Conservation (phyloP, 2,329 filamentous ascomycete species). For the Zasmidium citrigriseum region DNA sequence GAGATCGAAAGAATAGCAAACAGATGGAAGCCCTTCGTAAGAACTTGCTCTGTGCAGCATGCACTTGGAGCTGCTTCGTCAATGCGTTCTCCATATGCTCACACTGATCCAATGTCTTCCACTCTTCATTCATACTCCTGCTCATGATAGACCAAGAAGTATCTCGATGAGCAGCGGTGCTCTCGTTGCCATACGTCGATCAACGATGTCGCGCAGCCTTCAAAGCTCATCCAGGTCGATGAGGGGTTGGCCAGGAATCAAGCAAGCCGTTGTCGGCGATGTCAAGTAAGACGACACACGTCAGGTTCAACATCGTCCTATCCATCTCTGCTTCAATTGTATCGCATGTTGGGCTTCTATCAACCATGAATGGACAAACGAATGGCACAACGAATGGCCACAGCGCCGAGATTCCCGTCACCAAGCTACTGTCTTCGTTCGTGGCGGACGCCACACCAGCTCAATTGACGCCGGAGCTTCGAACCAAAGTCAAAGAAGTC, state of each 20-base stretch:
- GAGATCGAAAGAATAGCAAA: too few relatives aligned
- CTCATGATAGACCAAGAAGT: too few relatives aligned
- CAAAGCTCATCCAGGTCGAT: background rate
- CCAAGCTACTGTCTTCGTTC: slow-evolving; percentile 29
- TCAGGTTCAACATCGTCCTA: background rate
- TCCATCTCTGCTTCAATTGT: too few relatives aligned
- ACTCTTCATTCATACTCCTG: too few relatives aligned
- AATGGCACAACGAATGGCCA: background rate
- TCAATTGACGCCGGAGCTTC: slow-evolving; percentile 24
- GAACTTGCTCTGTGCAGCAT: too few relatives aligned
- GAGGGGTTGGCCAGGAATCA: background rate
- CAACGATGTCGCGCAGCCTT: background rate
- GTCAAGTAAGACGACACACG: background rate
- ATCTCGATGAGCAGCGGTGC: too few relatives aligned
- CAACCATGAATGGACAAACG: background rate
- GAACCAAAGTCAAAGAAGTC: slow-evolving; percentile 33
- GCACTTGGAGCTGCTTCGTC: too few relatives aligned
- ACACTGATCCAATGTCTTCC: too few relatives aligned
- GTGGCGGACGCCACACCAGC: slow-evolving; percentile 21
- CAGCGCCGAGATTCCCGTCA: slow-evolving; percentile 7
- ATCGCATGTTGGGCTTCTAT: too few relatives aligned
- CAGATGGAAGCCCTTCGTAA: too few relatives aligned
- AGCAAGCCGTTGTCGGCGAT: background rate
- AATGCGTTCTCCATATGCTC: too few relatives aligned
- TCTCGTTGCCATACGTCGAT: background rate